Conservation (phyloP, 495 filamentous ascomycete genomes). For the Neurospora sp. region DNA sequence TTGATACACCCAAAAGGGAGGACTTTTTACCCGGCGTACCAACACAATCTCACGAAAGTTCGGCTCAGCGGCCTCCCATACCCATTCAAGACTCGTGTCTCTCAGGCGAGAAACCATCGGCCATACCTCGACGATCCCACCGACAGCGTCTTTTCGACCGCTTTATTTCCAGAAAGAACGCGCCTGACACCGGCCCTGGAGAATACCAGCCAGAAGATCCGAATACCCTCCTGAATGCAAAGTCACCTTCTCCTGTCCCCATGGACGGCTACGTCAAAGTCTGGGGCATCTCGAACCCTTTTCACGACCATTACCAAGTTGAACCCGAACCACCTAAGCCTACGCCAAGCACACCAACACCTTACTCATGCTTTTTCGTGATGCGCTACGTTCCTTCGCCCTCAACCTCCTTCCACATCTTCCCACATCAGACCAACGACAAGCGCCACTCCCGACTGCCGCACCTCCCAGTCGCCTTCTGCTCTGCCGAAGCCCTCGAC, state of each 20-base stretch:
- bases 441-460: not conserved
- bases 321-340: slow-evolving; percentile 25
- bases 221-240: not conserved
- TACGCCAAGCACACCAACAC: slow-evolving; percentile 15
- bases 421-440: not conserved
- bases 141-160: not conserved
- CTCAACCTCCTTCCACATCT: not conserved
- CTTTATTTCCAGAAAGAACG: not conserved
- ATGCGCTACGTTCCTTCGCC: slow-evolving; percentile 8
- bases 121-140: not conserved
- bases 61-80: not conserved
- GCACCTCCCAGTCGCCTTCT: slow-evolving; percentile 14
- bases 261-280: not conserved
- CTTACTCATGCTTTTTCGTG: slow-evolving; percentile 40
- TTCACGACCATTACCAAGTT: not conserved
- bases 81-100: not conserved
- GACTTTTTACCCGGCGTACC: not conserved
- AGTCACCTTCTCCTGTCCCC: not conserved
- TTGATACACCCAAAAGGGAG: slow-evolving; percentile 2
- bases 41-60: not conserved
- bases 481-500: slow-evolving; percentile 24
- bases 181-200: not conserved
- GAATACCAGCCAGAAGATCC: not conserved
- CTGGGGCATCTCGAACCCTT: not conserved
- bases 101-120: not conserved